Evolutionary conservation across 2,329 filamentous ascomycete species (phyloP).

Genomic region (Zasmidium citrigriseum): DNA sequence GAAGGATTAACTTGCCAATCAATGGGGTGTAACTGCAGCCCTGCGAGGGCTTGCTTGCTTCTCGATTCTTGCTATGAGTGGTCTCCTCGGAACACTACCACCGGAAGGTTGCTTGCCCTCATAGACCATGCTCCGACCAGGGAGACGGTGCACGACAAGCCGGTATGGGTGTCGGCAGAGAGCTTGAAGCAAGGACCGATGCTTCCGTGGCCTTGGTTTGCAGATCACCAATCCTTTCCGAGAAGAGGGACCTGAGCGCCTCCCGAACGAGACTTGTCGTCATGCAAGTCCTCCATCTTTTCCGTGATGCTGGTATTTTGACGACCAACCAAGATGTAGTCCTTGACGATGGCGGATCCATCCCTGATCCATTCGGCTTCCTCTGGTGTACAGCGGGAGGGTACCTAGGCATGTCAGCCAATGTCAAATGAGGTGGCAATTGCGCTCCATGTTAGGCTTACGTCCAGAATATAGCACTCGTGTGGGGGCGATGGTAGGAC

Average conservation of each 20-base stretch:
- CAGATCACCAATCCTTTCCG: background rate
- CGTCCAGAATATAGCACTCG: conserved; percentile 30
- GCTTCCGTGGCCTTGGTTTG: background rate
- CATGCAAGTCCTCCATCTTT: too few relatives aligned
- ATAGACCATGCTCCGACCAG: too few relatives aligned
- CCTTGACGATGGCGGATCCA: conserved; percentile 32
- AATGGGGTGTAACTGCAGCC: too few relatives aligned
- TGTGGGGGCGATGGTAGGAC: conserved; percentile 27
- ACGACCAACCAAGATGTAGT: conserved; percentile 33
- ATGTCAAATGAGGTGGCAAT: background rate
- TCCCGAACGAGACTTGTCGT: too few relatives aligned
- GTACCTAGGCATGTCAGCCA: conserved; percentile 4
- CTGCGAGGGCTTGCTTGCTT: too few relatives aligned
- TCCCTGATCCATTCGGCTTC: conserved; percentile 31
- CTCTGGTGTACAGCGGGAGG: conserved; percentile 27
- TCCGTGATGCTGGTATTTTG: conserved; percentile 7
- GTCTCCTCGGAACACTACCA: too few relatives aligned
- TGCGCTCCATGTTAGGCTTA: conserved; percentile 4
- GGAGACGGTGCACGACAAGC: too few relatives aligned
- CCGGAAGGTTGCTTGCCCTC: too few relatives aligned
- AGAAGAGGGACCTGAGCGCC: background rate
- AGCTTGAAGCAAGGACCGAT: background rate
- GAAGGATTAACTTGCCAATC: too few relatives aligned
- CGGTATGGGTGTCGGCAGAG: background rate
- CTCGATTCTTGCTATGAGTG: too few relatives aligned